A percentile compares a stretch with the other conserved stretches of the same genome.
Conservation (phyloP, 768 basidiomycete genomes). For the Tylopilus balloui region DNA sequence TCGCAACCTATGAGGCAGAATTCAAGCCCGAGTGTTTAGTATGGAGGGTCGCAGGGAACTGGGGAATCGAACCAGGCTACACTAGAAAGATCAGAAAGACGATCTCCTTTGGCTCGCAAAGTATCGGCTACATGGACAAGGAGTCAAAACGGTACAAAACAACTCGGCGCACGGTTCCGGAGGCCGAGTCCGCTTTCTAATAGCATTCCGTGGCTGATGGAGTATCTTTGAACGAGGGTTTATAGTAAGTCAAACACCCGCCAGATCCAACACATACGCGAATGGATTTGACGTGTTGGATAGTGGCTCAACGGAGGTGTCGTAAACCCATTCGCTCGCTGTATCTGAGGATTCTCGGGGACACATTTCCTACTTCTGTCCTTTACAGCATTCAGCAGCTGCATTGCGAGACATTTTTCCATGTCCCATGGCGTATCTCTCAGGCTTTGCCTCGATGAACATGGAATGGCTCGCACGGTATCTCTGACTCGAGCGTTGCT, state of each 20-base stretch:
- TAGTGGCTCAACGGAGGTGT: slow-evolving; percentile 77
- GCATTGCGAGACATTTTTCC: slow-evolving; percentile 60
- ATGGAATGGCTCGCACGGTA: slow-evolving; percentile 66
- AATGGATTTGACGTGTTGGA: not conserved
- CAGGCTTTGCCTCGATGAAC: slow-evolving; percentile 64
- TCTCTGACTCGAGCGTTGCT: slow-evolving; percentile 60
- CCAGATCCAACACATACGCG: not conserved
- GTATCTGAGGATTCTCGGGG: not conserved
- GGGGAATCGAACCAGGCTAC: slow-evolving; percentile 60
- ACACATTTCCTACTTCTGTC: not conserved
- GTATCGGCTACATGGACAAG: slow-evolving; percentile 51
- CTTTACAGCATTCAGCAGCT: slow-evolving; percentile 72
- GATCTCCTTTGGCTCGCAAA: slow-evolving; percentile 56
- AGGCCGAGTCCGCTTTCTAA: slow-evolving; percentile 24
- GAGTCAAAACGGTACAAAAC: slow-evolving; percentile 77
- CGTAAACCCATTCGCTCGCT: slow-evolving; percentile 36
- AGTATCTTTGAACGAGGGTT: slow-evolving; percentile 86
- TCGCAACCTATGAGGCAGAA: slow-evolving; percentile 58
- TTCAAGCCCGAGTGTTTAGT: slow-evolving; percentile 66
- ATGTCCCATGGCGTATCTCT: slow-evolving; percentile 46
- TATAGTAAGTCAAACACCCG: slow-evolving; percentile 53
- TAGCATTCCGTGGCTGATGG: not conserved
- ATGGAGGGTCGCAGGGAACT: slow-evolving; percentile 83
- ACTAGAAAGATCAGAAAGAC: slow-evolving; percentile 68
- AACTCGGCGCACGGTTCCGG: slow-evolving; percentile 78